Percentiles rank a stretch among this genome's conserved stretches.
phyloP scores from a whole-genome alignment of 257 asterid genomes.

The Ballota nigra region DNA sequence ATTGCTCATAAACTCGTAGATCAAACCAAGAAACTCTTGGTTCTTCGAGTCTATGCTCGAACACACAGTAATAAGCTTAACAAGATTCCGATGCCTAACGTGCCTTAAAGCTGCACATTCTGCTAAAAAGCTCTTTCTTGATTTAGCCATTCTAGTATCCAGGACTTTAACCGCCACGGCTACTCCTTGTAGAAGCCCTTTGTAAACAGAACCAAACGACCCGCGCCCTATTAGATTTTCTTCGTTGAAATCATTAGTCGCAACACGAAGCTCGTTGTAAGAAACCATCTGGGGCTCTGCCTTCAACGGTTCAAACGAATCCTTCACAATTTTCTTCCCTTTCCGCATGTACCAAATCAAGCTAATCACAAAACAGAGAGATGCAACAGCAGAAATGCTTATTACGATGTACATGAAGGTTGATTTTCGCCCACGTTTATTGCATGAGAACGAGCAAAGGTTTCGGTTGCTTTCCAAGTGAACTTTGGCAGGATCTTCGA shows the following conservation, averaged over 20 bases:
- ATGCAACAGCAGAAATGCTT: slow-evolving; percentile 7
- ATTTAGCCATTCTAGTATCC: slow-evolving; percentile 21
- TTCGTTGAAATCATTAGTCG: slow-evolving; percentile 41
- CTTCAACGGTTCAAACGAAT: slow-evolving; percentile 15
- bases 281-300: slow-evolving; percentile 37
- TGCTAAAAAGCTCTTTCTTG: slow-evolving; percentile 37
- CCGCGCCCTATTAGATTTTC: slow-evolving; percentile 56
- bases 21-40: slow-evolving; percentile 48
- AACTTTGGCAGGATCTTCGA: slow-evolving; percentile 37
- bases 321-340: slow-evolving; percentile 8
- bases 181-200: slow-evolving; percentile 38
- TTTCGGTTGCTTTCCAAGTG: slow-evolving; percentile 44
- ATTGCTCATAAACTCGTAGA: slow-evolving; percentile 55
- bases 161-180: slow-evolving; percentile 52
- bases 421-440: slow-evolving; percentile 8
- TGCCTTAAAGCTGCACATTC: slow-evolving; percentile 53
- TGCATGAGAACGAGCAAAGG: slow-evolving; percentile 35
- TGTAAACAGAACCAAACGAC: slow-evolving; percentile 54
- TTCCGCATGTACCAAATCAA: slow-evolving; percentile 27
- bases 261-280: slow-evolving; percentile 47
- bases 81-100: slow-evolving; percentile 57
- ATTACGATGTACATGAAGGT: slow-evolving; percentile 12
- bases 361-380: slow-evolving; percentile 21
- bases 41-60: slow-evolving; percentile 44
- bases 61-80: slow-evolving; percentile 48